These are phyloP conservation scores for Rhizophlyctis rosea DNA, from an alignment of 192 early-diverging fungal genomes.

Conservation along the genomic window DNA sequence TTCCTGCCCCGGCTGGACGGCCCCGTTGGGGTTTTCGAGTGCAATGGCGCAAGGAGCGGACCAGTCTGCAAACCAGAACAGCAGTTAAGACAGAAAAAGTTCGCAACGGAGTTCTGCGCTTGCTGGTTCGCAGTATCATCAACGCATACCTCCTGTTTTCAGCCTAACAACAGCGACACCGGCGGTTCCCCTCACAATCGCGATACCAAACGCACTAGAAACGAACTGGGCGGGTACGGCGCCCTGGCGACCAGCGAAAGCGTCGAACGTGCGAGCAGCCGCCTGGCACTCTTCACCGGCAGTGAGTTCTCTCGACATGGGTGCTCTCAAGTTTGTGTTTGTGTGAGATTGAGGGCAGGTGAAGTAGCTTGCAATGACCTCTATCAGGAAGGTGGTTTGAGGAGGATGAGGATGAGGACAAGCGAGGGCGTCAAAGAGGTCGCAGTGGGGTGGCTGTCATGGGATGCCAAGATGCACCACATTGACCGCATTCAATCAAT, in stretches of 20 bases:
- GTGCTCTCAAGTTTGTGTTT: background rate
- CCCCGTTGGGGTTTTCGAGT: constrained; percentile 39
- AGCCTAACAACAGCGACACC: constrained; percentile 53
- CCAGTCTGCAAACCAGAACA: constrained; percentile 41
- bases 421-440: too few relatives aligned
- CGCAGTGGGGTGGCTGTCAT: too few relatives aligned
- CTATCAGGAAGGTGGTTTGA: too few relatives aligned
- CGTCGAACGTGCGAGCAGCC: constrained; percentile 43
- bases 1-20: constrained; percentile 42
- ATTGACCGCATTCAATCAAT: too few relatives aligned
- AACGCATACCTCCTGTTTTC: constrained; percentile 45
- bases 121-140: too few relatives aligned
- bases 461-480: too few relatives aligned
- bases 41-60: constrained; percentile 55
- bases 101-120: too few relatives aligned
- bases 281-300: constrained; percentile 50
- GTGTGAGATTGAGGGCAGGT: background rate
- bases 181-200: constrained; percentile 41
- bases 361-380: too few relatives aligned
- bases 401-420: too few relatives aligned
- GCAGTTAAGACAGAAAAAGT: background rate
- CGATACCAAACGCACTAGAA: constrained; percentile 34
- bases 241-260: constrained; percentile 38
- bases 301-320: constrained; percentile 20
- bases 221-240: constrained; percentile 38